Evolutionary conservation across 441 rosid species (phyloP).

Genomic region (Populus tomentosa): DNA sequence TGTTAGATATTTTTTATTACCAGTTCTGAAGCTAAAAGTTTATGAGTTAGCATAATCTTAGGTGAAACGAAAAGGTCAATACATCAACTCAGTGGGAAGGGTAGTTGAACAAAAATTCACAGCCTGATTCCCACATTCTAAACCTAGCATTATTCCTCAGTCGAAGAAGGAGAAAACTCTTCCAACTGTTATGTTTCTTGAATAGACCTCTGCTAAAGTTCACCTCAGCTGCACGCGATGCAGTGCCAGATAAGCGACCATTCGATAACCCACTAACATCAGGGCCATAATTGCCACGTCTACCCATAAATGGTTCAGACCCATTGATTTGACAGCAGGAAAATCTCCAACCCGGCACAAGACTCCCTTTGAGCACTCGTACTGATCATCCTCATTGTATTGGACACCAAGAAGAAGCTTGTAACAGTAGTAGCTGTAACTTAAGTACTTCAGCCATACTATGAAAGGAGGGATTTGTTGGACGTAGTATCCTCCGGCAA

Average conservation of each 20-base stretch:
- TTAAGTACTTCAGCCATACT: conserved; percentile 88
- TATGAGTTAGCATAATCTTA: conserved; percentile 20
- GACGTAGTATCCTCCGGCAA: conserved; percentile 89
- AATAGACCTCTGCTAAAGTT: conserved; percentile 7
- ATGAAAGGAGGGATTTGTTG: conserved; percentile 93
- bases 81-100: conserved; percentile 19
- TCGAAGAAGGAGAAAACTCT: conserved; percentile 38
- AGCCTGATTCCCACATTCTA: conserved; percentile 23
- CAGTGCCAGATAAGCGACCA: conserved; percentile 75
- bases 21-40: not conserved
- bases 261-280: conserved; percentile 81
- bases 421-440: conserved; percentile 93
- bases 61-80: conserved; percentile 6
- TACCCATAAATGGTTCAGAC: conserved; percentile 64
- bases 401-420: conserved; percentile 92
- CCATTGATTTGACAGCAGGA: conserved; percentile 79
- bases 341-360: conserved; percentile 80
- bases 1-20: not conserved
- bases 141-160: conserved; percentile 41
- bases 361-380: conserved; percentile 73
- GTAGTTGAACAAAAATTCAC: not conserved
- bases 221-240: conserved; percentile 63
- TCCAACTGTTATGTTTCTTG: conserved; percentile 19
- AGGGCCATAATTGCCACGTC: conserved; percentile 79
- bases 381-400: conserved; percentile 58